Evolutionary conservation across 2,329 filamentous ascomycete species (phyloP).

Genomic region (Podosphaera leucotricha): DNA sequence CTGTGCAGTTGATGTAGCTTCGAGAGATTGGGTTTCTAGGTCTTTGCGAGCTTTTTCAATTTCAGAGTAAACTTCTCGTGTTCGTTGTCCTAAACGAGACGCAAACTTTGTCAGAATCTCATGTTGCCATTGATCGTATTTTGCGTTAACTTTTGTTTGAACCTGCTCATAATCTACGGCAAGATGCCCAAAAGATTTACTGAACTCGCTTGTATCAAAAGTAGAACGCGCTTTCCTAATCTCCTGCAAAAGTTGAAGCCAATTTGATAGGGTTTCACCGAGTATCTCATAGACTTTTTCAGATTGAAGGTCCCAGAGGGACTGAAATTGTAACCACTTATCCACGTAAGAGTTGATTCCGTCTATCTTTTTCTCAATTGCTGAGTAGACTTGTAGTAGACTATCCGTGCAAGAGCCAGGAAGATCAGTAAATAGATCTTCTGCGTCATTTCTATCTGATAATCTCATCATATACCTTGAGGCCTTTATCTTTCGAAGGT

Average conservation of each 20-base stretch:
- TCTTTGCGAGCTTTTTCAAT: constrained; percentile 78
- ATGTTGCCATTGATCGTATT: constrained; percentile 99
- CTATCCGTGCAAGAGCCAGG: constrained; percentile 62
- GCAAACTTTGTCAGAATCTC: constrained; percentile 92
- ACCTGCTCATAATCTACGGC: constrained; percentile 97
- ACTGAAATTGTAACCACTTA: constrained; percentile 97
- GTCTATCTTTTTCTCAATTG: constrained; percentile 60
- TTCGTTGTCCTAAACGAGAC: constrained; percentile 62
- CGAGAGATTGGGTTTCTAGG: constrained; percentile 74
- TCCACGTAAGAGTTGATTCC: constrained; percentile 74
- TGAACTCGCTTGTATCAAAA: constrained; percentile 92
- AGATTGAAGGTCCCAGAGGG: constrained; percentile 88
- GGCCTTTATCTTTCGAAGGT: constrained; percentile 80
- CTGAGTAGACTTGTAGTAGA: constrained; percentile 56
- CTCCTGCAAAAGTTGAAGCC: constrained; percentile 90
- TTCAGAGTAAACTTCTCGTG: constrained; percentile 79
- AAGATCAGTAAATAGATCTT: constrained; percentile 60
- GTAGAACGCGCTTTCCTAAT: constrained; percentile 88
- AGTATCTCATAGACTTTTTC: constrained; percentile 86
- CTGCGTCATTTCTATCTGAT: constrained; percentile 38
- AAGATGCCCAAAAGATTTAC: constrained; percentile 76
- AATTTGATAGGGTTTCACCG: constrained; percentile 73
- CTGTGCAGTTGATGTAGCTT: constrained; percentile 85
- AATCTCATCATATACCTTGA: constrained; percentile 82
- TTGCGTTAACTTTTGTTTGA: constrained; percentile 93